These are phyloP conservation scores for Botryotinia convoluta DNA, from an alignment of 2,329 filamentous ascomycete species.

Conservation along the genomic window DNA sequence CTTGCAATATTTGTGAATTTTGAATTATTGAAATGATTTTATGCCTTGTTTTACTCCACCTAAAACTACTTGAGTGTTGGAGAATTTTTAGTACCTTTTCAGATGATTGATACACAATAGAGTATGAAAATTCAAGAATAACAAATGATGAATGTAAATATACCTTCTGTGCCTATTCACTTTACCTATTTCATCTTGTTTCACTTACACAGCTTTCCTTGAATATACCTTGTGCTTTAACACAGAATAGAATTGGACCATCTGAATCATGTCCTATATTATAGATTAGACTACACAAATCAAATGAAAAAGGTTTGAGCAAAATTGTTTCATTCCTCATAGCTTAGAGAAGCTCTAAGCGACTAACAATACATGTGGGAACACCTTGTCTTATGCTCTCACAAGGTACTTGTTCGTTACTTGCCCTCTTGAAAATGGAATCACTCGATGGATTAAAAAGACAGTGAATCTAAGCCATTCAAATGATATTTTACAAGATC, in stretches of 20 bases:
- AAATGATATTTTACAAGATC: background rate
- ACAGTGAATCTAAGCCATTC: background rate
- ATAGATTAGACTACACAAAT: background rate
- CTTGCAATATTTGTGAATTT: background rate
- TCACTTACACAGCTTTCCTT: background rate
- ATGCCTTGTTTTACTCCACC: background rate
- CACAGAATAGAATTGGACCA: accelerated
- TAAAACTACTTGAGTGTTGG: background rate
- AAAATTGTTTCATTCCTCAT: background rate
- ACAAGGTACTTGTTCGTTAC: background rate
- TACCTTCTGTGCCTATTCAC: accelerated
- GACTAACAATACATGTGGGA: background rate
- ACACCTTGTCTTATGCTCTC: background rate
- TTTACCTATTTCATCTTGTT: background rate
- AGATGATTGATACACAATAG: background rate
- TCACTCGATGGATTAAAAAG: background rate
- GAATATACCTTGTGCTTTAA: background rate
- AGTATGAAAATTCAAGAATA: background rate
- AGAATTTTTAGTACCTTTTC: background rate
- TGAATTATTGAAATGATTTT: background rate
- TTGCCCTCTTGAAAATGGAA: background rate
- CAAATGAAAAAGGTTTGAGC: background rate
- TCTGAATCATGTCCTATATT: background rate
- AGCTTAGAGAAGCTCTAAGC: background rate
- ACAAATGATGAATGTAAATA: background rate